phyloP scores from a whole-genome alignment of 805 yeast species.

The Metschnikowia chrysomelidarum region DNA sequence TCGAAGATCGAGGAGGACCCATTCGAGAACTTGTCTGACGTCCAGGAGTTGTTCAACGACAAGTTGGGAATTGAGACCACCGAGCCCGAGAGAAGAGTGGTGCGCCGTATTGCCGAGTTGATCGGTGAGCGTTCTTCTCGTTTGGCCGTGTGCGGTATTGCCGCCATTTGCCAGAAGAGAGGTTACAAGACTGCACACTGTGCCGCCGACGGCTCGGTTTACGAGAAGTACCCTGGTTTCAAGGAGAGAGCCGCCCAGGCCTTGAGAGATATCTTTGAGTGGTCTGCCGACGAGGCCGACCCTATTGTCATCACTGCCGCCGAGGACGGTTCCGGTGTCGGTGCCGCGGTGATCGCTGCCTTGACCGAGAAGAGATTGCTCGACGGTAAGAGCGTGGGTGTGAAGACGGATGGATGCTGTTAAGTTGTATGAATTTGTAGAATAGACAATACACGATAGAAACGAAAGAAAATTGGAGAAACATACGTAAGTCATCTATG shows the following conservation, averaged over 20 bases:
- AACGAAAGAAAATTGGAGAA: no score
- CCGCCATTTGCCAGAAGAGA: constrained; percentile 89
- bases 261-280: constrained; percentile 82
- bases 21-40: constrained; percentile 76
- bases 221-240: constrained; percentile 90
- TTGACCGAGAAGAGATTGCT: constrained; percentile 77
- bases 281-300: constrained; percentile 60
- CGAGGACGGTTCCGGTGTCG: constrained; percentile 98
- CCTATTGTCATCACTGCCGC: constrained; percentile 89
- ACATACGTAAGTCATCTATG: no score
- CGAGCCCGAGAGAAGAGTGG: constrained; percentile 72
- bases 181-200: constrained; percentile 73
- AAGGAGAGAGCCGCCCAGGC: constrained; percentile 85
- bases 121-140: constrained; percentile 93
- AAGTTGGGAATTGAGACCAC: constrained; percentile 66
- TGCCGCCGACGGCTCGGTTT: constrained; percentile 97
- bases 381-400: constrained; percentile 68
- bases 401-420: constrained; percentile 6
- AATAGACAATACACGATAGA: constrained; percentile 1
- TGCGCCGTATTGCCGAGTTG: constrained; percentile 79
- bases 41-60: constrained; percentile 60
- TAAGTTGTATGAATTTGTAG: background rate
- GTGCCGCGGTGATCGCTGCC: constrained; percentile 98
- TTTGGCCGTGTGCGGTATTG: constrained; percentile 90
- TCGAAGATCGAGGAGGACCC: constrained; percentile 88